Conservation (phyloP, 2,329 filamentous ascomycete genomes). For the Epichloe bromicola region DNA sequence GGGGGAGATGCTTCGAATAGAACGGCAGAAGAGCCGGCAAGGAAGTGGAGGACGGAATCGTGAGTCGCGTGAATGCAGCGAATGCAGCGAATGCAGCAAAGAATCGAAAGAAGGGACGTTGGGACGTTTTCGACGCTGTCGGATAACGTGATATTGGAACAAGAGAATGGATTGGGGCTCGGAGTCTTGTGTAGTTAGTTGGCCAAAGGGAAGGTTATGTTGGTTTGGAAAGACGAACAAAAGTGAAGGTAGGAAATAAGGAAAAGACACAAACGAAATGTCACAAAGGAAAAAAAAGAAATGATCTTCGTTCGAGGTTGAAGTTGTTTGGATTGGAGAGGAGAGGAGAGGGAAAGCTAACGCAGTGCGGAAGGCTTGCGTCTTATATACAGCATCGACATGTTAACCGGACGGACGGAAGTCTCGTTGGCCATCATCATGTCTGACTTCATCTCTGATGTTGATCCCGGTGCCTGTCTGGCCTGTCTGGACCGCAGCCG, state of each 20-base stretch:
- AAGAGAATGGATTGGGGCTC: too few relatives aligned
- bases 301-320: conserved; percentile 5
- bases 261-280: conserved; percentile 12
- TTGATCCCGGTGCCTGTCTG: background rate
- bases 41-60: conserved; percentile 20
- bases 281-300: conserved; percentile 4
- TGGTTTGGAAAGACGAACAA: conserved; percentile 5
- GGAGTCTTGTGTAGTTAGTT: too few relatives aligned
- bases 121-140: background rate
- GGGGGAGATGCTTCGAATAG: conserved; percentile 28
- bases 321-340: background rate
- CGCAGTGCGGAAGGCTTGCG: background rate
- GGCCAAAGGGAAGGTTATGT: background rate
- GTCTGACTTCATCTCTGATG: background rate
- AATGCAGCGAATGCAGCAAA: too few relatives aligned
- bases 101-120: background rate
- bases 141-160: too few relatives aligned
- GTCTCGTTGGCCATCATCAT: background rate
- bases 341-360: background rate
- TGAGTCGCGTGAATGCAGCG: conserved; percentile 8
- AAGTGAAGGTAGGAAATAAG: conserved; percentile 11
- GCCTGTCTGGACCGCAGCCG: background rate
- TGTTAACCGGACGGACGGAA: background rate
- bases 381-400: conserved; percentile 2
- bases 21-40: conserved; percentile 22